phyloP scores from a whole-genome alignment of 805 yeast genomes.

The Cyberlindnera sargentensis region DNA sequence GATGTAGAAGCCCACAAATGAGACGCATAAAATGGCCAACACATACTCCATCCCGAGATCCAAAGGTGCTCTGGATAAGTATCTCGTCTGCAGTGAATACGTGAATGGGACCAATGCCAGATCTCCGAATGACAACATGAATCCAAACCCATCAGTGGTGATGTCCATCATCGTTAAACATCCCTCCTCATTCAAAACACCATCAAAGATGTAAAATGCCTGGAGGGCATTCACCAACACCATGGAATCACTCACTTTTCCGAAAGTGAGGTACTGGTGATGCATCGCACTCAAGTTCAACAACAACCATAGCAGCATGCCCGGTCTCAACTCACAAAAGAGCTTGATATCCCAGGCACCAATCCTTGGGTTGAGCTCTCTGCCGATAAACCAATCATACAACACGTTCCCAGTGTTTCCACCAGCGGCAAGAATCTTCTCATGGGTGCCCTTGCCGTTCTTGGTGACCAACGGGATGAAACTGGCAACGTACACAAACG shows the following conservation, averaged over 20 bases:
- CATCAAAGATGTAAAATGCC: slow-evolving; percentile 80
- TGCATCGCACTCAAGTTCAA: slow-evolving; percentile 76
- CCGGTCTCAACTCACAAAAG: slow-evolving; percentile 93
- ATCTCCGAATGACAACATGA: slow-evolving; percentile 94
- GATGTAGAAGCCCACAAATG: slow-evolving; percentile 63
- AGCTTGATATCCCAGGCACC: slow-evolving; percentile 83
- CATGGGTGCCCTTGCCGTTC: slow-evolving; percentile 51
- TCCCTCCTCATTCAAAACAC: slow-evolving; percentile 88
- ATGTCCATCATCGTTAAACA: slow-evolving; percentile 91
- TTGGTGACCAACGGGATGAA: slow-evolving; percentile 46
- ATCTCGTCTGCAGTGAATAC: slow-evolving; percentile 81
- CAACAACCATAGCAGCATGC: slow-evolving; percentile 78
- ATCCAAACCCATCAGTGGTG: slow-evolving; percentile 95
- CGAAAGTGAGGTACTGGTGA: slow-evolving; percentile 60
- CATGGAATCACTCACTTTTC: slow-evolving; percentile 65
- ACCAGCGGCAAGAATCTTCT: slow-evolving; percentile 71
- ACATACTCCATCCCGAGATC: slow-evolving; percentile 38
- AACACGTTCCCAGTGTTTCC: slow-evolving; percentile 75
- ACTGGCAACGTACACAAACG: slow-evolving; percentile 59
- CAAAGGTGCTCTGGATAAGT: slow-evolving; percentile 57
- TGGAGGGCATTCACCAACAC: slow-evolving; percentile 63
- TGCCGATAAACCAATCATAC: slow-evolving; percentile 95
- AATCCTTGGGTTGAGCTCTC: slow-evolving; percentile 89
- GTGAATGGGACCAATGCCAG: slow-evolving; percentile 89
- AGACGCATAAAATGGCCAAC: slow-evolving; percentile 38